phyloP scores from a whole-genome alignment of 768 basidiomycete species.

The Mycena galopus region DNA sequence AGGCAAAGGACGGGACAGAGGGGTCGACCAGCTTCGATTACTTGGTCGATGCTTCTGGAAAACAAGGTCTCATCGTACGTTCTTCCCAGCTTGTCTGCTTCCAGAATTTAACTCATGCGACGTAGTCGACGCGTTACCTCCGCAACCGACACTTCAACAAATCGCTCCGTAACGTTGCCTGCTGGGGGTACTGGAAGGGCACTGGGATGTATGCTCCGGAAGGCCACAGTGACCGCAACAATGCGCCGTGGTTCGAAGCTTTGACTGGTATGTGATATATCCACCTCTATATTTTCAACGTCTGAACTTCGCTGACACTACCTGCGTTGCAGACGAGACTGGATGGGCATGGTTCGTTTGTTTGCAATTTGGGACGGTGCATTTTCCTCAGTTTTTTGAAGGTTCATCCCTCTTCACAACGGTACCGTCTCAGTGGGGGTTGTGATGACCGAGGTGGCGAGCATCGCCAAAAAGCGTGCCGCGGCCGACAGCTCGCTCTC shows the following conservation, averaged over 20 bases:
- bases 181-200: constrained; percentile 21
- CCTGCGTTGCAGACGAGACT: constrained; percentile 55
- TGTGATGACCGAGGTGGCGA: constrained; percentile 56
- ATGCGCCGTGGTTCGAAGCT: constrained; percentile 41
- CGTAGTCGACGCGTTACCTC: constrained; percentile 13
- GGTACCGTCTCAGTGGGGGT: constrained; percentile 66
- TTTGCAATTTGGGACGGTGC: too few relatives aligned
- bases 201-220: constrained; percentile 8
- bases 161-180: constrained; percentile 9
- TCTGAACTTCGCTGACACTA: too few relatives aligned
- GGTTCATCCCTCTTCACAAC: constrained; percentile 68
- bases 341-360: too few relatives aligned
- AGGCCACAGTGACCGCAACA: not conserved
- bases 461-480: constrained; percentile 44
- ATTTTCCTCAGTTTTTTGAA: too few relatives aligned
- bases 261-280: constrained; percentile 35
- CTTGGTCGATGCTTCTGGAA: constrained; percentile 15
- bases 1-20: not conserved
- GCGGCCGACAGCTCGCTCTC: constrained; percentile 34
- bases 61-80: constrained; percentile 4
- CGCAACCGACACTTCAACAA: constrained; percentile 12
- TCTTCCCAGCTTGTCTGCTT: not conserved
- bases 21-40: constrained; percentile 14
- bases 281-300: too few relatives aligned
- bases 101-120: not conserved